Conservation (phyloP, 2,329 filamentous ascomycete species). For the Stagonosporopsis cucurbitacearum region DNA sequence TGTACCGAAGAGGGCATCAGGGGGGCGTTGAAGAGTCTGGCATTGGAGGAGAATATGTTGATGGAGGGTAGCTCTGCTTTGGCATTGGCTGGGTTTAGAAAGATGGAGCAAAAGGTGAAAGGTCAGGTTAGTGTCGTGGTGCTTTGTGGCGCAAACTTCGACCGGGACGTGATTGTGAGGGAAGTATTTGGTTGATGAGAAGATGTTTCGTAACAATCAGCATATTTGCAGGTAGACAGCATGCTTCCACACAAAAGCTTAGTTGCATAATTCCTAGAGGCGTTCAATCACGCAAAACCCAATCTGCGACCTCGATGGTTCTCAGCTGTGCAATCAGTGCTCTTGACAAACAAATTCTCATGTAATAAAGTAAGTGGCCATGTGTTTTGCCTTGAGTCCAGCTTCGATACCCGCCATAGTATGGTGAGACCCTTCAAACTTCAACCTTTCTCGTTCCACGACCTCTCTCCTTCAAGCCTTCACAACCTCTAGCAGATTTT, state of each 20-base stretch:
- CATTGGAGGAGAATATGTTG: constrained; percentile 10
- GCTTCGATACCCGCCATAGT: no score
- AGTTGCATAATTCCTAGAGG: no score
- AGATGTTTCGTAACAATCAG: not conserved
- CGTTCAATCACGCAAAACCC: no score
- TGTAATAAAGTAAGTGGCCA: no score
- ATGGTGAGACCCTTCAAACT: no score
- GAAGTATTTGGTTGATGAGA: not conserved
- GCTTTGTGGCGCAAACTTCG: constrained; percentile 1
- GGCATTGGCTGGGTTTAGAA: constrained; percentile 8
- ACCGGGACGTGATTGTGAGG: not conserved
- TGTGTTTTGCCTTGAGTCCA: no score
- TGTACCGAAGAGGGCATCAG: constrained; percentile 4
- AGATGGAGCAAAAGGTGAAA: not conserved
- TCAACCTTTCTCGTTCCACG: no score
- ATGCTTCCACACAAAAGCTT: no score
- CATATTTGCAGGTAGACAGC: no score
- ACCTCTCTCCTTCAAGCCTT: not conserved
- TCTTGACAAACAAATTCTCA: no score
- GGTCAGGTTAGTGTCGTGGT: constrained; percentile 3
- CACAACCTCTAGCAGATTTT: not conserved
- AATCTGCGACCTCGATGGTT: no score
- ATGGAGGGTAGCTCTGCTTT: constrained; percentile 9
- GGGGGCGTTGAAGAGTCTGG: not conserved
- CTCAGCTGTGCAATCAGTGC: no score